A percentile compares a stretch with the other conserved stretches of the same genome.
Conservation (phyloP, 192 early-diverging fungal genomes). For the Coemansia sp. region DNA sequence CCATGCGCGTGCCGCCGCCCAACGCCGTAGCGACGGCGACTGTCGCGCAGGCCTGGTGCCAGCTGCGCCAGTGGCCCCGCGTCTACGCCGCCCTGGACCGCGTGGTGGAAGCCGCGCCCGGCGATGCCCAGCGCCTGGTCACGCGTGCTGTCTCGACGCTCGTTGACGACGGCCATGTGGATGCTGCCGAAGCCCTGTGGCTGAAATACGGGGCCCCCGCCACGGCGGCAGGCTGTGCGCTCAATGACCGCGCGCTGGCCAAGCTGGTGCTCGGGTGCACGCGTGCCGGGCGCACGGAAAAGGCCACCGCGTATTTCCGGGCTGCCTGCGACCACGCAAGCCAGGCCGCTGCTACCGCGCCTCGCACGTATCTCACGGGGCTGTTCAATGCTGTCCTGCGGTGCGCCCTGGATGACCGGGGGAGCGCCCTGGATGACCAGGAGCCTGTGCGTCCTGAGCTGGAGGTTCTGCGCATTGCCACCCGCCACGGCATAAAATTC, state of each 20-base stretch:
- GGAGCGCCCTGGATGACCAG: neutral
- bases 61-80: neutral
- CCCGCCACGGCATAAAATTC: neutral
- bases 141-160: slow-evolving; percentile 11
- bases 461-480: slow-evolving; percentile 7
- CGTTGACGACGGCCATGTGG: slow-evolving; percentile 15
- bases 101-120: neutral
- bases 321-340: neutral
- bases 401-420: neutral
- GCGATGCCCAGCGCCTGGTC: slow-evolving; percentile 16
- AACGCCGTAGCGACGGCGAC: slow-evolving; percentile 18
- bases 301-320: slow-evolving; percentile 13
- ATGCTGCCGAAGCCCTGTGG: slow-evolving; percentile 16
- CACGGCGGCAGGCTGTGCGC: neutral
- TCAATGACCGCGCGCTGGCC: slow-evolving; percentile 29
- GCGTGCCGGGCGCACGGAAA: slow-evolving; percentile 2
- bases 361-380: neutral
- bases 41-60: slow-evolving; percentile 15
- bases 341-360: neutral
- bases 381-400: slow-evolving; percentile 30
- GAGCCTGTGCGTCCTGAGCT: slow-evolving; percentile 9
- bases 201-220: neutral
- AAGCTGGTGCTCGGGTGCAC: slow-evolving; percentile 29
- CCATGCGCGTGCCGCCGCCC: slow-evolving; percentile 9
- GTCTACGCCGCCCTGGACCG: neutral